Conservation (phyloP, 768 basidiomycete genomes). For the Tulasnella sp. region DNA sequence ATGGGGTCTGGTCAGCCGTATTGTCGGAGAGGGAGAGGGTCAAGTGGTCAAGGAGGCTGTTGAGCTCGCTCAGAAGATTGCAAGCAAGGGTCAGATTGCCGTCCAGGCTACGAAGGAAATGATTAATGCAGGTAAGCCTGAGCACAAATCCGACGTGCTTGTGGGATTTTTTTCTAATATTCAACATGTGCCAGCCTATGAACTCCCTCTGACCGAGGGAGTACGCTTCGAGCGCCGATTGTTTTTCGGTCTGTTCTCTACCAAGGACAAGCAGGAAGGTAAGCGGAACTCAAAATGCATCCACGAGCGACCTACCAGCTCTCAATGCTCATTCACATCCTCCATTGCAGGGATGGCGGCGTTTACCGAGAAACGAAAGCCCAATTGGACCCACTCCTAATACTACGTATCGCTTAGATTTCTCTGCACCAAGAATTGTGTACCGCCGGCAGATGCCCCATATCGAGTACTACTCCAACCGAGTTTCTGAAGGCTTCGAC, state of each 20-base stretch:
- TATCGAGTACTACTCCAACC: neutral
- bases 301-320: too few species aligned
- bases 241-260: slow-evolving; percentile 88
- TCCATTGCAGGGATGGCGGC: slow-evolving; percentile 70
- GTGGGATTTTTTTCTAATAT: neutral
- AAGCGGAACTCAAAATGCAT: slow-evolving; percentile 23
- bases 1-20: slow-evolving; percentile 37
- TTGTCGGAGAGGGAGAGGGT: slow-evolving; percentile 33
- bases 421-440: neutral
- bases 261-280: slow-evolving; percentile 29
- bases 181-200: slow-evolving; percentile 48
- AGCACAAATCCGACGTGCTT: slow-evolving; percentile 10
- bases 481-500: neutral
- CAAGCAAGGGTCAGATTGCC: slow-evolving; percentile 34
- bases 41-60: slow-evolving; percentile 73
- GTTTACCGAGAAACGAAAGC: slow-evolving; percentile 86
- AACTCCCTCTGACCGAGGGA: slow-evolving; percentile 71
- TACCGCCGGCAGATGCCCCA: neutral
- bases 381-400: slow-evolving; percentile 61
- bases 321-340: neutral
- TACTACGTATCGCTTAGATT: neutral
- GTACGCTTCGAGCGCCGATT: slow-evolving; percentile 76
- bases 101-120: slow-evolving; percentile 85
- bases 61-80: slow-evolving; percentile 24
- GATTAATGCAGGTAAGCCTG: slow-evolving; percentile 64